Percentiles rank a stretch among this genome's conserved stretches.
phyloP scores from a whole-genome alignment of 345 rosid genomes.

The Lepidium africanum region DNA sequence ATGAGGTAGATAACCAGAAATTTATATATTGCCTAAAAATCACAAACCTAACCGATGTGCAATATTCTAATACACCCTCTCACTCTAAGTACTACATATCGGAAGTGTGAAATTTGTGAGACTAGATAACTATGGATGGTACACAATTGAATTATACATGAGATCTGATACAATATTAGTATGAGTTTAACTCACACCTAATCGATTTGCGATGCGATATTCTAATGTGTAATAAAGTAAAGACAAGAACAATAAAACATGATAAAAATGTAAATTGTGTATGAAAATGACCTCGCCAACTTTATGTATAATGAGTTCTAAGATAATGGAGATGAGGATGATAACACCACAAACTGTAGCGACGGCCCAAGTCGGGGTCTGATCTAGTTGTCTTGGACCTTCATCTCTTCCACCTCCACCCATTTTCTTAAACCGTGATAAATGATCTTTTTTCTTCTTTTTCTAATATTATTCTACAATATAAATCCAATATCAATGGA shows the following conservation, averaged over 20 bases:
- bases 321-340: constrained; percentile 50
- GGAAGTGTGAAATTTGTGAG: too few species aligned
- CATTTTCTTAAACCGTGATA: constrained; percentile 17
- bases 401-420: constrained; percentile 32
- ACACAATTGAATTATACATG: too few species aligned
- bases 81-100: too few species aligned
- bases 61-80: too few species aligned
- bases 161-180: too few species aligned
- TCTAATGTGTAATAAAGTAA: background rate
- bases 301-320: constrained; percentile 54
- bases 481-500: background rate
- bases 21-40: too few species aligned
- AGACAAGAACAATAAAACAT: background rate
- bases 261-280: background rate
- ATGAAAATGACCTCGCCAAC: constrained; percentile 37
- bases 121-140: too few species aligned
- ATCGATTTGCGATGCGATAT: too few species aligned
- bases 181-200: too few species aligned
- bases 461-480: background rate
- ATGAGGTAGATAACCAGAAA: too few species aligned
- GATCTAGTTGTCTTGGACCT: constrained; percentile 61
- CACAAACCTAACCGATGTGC: too few species aligned
- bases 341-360: constrained; percentile 58
- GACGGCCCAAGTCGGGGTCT: constrained; percentile 94
- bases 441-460: background rate